These are phyloP conservation scores for Xanthoconium purpureum DNA, from an alignment of 768 basidiomycete genomes.

Conservation along the genomic window DNA sequence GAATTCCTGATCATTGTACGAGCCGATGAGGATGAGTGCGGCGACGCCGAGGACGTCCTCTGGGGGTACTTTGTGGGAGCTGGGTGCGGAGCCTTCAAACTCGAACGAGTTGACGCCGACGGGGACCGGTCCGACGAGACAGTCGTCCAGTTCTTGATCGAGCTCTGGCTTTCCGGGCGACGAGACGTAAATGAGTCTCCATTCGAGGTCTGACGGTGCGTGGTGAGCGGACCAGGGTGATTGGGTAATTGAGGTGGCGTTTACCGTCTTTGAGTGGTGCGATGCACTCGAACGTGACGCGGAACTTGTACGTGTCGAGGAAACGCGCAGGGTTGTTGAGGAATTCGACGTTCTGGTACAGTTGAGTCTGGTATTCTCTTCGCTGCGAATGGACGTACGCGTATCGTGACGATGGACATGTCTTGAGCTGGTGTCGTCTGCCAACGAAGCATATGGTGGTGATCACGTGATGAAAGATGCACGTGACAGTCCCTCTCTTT, in stretches of 20 bases:
- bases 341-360: conserved; percentile 75
- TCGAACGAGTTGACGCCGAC: conserved; percentile 97
- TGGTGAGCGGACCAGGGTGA: background rate
- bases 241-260: background rate
- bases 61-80: conserved; percentile 77
- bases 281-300: conserved; percentile 97
- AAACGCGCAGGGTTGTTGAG: conserved; percentile 93
- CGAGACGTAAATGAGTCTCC: conserved; percentile 96
- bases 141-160: conserved; percentile 97
- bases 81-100: conserved; percentile 85
- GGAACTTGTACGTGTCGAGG: conserved; percentile 86
- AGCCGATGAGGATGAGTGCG: conserved; percentile 94
- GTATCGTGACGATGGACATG: conserved; percentile 71
- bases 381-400: conserved; percentile 40
- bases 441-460: background rate
- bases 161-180: conserved; percentile 87
- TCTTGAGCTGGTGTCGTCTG: background rate
- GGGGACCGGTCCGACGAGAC: conserved; percentile 96
- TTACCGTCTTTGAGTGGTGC: conserved; percentile 85
- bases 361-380: background rate
- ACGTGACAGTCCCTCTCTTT: conserved; percentile 8
- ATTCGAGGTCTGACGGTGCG: conserved; percentile 77
- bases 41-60: conserved; percentile 95
- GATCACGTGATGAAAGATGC: background rate
- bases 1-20: conserved; percentile 96